Evolutionary conservation across 768 basidiomycete species (phyloP).

Genomic region (Lactarius psammicola): DNA sequence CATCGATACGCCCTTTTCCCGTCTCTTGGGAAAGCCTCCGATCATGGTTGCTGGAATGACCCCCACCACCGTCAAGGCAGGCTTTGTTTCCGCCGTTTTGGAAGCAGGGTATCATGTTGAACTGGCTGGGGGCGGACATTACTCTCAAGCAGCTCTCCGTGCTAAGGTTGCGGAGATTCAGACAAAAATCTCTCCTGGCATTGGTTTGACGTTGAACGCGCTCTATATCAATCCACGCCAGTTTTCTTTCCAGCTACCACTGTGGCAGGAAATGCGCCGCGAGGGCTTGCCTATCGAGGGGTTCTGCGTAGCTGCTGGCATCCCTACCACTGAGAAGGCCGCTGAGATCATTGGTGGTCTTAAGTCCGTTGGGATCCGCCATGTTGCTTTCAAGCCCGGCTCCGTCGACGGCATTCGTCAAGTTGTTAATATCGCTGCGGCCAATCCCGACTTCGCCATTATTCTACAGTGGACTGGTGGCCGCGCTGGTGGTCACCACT

Average conservation of each 20-base stretch:
- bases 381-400: constrained; percentile 97
- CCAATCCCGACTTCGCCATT: constrained; percentile 94
- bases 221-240: constrained; percentile 98
- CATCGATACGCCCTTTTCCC: constrained; percentile 95
- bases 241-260: constrained; percentile 93
- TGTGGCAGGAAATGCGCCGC: constrained; percentile 96
- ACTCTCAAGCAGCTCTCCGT: constrained; percentile 85
- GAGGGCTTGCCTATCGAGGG: constrained; percentile 97
- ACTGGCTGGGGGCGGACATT: constrained; percentile 97
- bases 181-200: constrained; percentile 75
- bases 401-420: constrained; percentile 97
- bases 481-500: constrained; percentile 97
- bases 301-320: constrained; percentile 98
- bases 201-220: constrained; percentile 91
- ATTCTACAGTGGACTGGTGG: constrained; percentile 99
- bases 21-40: constrained; percentile 92
- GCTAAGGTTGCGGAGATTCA: constrained; percentile 93
- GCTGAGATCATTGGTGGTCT: constrained; percentile 91
- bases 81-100: constrained; percentile 91
- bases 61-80: constrained; percentile 91
- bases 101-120: constrained; percentile 96
- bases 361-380: constrained; percentile 82
- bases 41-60: constrained; percentile 99
- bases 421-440: constrained; percentile 91
- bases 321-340: constrained; percentile 95